phyloP scores from a whole-genome alignment of 1,284 basidiomycete genomes.

The Tylopilus orsonianus region DNA sequence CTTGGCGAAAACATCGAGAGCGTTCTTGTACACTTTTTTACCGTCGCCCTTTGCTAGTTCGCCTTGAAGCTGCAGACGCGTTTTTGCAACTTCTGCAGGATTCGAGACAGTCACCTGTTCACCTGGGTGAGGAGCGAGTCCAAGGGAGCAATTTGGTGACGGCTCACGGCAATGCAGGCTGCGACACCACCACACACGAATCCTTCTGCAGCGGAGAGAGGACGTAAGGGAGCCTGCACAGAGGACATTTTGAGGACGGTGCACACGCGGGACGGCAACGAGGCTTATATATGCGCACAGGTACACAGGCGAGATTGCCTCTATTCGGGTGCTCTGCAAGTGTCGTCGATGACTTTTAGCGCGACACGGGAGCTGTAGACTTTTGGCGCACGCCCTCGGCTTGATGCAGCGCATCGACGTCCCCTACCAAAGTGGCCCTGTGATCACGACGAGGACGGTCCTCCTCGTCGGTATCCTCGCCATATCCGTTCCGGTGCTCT shows the following conservation, averaged over 20 bases:
- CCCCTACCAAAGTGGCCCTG: constrained; percentile 27
- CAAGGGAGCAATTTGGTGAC: not conserved
- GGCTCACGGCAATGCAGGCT: constrained; percentile 76
- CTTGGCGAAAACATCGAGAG: constrained; percentile 84
- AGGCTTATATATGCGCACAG: constrained; percentile 2
- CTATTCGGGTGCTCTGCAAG: not conserved
- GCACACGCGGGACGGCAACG: constrained; percentile 1
- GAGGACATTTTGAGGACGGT: constrained; percentile 21
- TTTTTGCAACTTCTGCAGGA: constrained; percentile 91
- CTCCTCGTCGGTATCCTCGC: constrained; percentile 54
- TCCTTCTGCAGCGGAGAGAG: constrained; percentile 68
- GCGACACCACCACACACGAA: constrained; percentile 88
- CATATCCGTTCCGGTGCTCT: constrained; percentile 50
- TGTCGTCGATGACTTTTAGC: no score
- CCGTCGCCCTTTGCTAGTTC: constrained; percentile 80
- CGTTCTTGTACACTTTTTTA: constrained; percentile 84
- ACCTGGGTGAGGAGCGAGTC: constrained; percentile 4
- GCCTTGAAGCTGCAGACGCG: constrained; percentile 90
- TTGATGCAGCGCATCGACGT: constrained; percentile 17
- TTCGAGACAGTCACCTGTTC: constrained; percentile 78
- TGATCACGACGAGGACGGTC: constrained; percentile 46
- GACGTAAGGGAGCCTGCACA: constrained; percentile 18
- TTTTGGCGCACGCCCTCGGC: not conserved
- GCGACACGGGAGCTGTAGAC: not conserved
- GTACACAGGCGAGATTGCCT: constrained; percentile 2